A percentile compares a stretch with the other conserved stretches of the same genome.
These are phyloP conservation scores for Cercospora sesami DNA, from an alignment of 2,329 filamentous ascomycete species.

Conservation along the genomic window DNA sequence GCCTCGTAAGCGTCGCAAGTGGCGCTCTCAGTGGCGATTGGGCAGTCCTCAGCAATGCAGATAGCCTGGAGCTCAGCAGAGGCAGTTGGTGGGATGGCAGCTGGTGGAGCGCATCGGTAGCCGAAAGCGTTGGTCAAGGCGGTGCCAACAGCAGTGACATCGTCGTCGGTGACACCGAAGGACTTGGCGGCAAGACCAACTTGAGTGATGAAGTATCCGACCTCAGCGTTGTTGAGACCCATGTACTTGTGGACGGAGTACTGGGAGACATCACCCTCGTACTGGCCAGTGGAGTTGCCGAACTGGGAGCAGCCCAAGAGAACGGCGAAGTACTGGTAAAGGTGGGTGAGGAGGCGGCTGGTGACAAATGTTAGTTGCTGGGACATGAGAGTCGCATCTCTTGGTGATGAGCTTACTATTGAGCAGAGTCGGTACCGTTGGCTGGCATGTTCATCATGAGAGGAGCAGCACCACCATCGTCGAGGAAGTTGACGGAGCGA, in stretches of 20 bases:
- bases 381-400: neutral
- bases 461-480: slow-evolving; percentile 58
- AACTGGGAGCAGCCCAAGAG: slow-evolving; percentile 58
- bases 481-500: slow-evolving; percentile 60
- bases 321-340: slow-evolving; percentile 62
- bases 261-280: slow-evolving; percentile 50
- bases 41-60: slow-evolving; percentile 47
- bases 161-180: slow-evolving; percentile 59
- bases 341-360: slow-evolving; percentile 60
- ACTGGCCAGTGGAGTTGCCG: slow-evolving; percentile 54
- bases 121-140: slow-evolving; percentile 55
- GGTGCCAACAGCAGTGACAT: slow-evolving; percentile 52
- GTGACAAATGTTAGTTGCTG: neutral
- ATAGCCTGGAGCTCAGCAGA: slow-evolving; percentile 56
- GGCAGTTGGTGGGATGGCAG: slow-evolving; percentile 49
- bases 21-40: slow-evolving; percentile 4
- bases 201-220: slow-evolving; percentile 62
- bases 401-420: slow-evolving; percentile 51
- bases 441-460: slow-evolving; percentile 58
- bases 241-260: slow-evolving; percentile 60
- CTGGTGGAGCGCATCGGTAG: slow-evolving; percentile 52
- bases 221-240: slow-evolving; percentile 53
- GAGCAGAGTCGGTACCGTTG: slow-evolving; percentile 52
- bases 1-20: slow-evolving; percentile 10
- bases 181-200: slow-evolving; percentile 58